These are phyloP conservation scores for Cercis canadensis DNA, from an alignment of 306 rosid species.

Conservation along the genomic window DNA sequence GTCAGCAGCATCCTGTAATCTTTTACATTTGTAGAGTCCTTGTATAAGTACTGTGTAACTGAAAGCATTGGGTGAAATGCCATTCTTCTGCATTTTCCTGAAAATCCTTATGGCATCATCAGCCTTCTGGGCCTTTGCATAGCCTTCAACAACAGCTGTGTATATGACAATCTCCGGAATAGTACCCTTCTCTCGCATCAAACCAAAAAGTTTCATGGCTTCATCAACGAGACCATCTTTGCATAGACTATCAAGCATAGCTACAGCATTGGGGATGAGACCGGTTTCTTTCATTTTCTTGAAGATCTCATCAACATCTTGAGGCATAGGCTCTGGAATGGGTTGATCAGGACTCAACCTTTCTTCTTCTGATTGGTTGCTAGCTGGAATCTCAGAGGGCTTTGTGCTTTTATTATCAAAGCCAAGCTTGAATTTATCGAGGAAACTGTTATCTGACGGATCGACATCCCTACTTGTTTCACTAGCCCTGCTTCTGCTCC, in stretches of 20 bases:
- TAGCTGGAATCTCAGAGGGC: conserved; percentile 28
- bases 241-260: conserved; percentile 97
- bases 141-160: conserved; percentile 95
- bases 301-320: conserved; percentile 82
- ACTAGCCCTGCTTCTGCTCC: conserved; percentile 30
- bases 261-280: conserved; percentile 89
- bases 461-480: conserved; percentile 25
- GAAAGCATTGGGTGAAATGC: conserved; percentile 79
- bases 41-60: conserved; percentile 75
- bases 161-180: conserved; percentile 90
- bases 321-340: conserved; percentile 44
- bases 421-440: conserved; percentile 71
- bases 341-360: conserved; percentile 33
- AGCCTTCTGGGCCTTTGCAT: conserved; percentile 67
- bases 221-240: conserved; percentile 94
- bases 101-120: conserved; percentile 83
- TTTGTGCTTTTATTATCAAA: conserved; percentile 42
- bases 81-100: conserved; percentile 80
- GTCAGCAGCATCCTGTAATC: conserved; percentile 59
- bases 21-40: conserved; percentile 63
- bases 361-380: conserved; percentile 38
- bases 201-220: conserved; percentile 86
- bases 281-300: conserved; percentile 95
- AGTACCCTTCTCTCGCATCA: conserved; percentile 88
- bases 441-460: conserved; percentile 64